A percentile compares a stretch with the other conserved stretches of the same genome.
Evolutionary conservation across 148 eudicot genomes (phyloP).

Genomic region (Arctostaphylos glauca): DNA sequence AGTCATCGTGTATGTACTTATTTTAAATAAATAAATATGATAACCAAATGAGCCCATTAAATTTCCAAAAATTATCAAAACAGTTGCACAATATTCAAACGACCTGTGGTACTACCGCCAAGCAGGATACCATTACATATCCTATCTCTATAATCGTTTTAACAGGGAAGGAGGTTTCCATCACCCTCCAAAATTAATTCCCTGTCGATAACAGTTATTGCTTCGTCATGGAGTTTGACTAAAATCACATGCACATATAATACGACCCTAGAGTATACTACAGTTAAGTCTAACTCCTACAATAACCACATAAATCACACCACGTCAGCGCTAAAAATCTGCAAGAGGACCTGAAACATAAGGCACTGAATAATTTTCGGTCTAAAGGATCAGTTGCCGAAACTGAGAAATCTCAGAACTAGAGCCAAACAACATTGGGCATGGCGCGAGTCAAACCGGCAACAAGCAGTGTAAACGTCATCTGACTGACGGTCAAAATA

Average conservation of each 20-base stretch:
- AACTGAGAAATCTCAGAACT: not conserved
- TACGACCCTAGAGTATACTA: not conserved
- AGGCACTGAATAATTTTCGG: not conserved
- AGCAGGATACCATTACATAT: no score
- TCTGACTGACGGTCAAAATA: not conserved
- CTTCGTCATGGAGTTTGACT: not conserved
- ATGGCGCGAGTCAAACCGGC: not conserved
- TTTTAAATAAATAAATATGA: no score
- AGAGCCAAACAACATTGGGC: not conserved
- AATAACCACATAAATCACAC: no score
- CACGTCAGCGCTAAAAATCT: no score
- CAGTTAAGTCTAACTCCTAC: no score
- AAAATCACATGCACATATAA: not conserved
- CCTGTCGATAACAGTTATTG: not conserved
- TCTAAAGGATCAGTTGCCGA: not conserved
- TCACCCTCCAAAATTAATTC: constrained; percentile 2
- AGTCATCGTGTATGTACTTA: no score
- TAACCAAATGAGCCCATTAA: no score
- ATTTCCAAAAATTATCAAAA: no score
- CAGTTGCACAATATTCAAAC: no score
- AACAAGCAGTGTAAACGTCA: not conserved
- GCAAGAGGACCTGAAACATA: no score
- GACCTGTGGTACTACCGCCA: no score
- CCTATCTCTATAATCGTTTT: not conserved
- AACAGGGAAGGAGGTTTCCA: not conserved